These are phyloP conservation scores for Solanum lignicaule DNA, from an alignment of 257 asterid species.

Conservation along the genomic window DNA sequence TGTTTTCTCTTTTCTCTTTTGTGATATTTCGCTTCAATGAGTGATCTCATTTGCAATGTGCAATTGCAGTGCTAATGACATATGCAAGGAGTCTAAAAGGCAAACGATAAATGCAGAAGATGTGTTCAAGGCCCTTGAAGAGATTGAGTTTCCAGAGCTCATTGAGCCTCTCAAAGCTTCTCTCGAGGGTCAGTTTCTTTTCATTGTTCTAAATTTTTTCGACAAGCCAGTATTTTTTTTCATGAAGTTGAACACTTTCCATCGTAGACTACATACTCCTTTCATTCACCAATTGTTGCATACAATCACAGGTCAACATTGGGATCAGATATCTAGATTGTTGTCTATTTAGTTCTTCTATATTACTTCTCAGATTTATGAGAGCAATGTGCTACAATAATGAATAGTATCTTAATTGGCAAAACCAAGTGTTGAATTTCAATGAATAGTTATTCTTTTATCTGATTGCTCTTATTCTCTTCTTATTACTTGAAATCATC, in stretches of 20 bases:
- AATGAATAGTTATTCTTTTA: not conserved
- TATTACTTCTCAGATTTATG: not conserved
- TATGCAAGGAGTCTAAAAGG: slow-evolving; percentile 79
- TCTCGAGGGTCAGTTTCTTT: slow-evolving; percentile 58
- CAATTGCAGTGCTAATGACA: slow-evolving; percentile 55
- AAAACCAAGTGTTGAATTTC: not conserved
- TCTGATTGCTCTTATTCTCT: not conserved
- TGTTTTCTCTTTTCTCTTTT: not conserved
- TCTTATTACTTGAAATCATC: not conserved
- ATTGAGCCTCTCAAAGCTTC: slow-evolving; percentile 67
- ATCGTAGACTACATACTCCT: not conserved
- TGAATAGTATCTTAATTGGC: not conserved
- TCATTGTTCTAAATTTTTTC: not conserved
- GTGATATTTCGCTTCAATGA: not conserved
- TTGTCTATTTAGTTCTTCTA: not conserved
- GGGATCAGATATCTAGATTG: not conserved
- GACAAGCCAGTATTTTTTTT: not conserved
- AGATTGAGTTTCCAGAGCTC: slow-evolving; percentile 75
- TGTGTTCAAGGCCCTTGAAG: slow-evolving; percentile 91
- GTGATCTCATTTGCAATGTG: not conserved
- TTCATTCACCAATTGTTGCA: not conserved
- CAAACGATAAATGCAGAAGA: slow-evolving; percentile 83
- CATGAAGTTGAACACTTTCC: not conserved
- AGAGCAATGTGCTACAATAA: not conserved
- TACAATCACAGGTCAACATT: not conserved